Conservation (phyloP, 2,329 filamentous ascomycete species). For the Amauroascus verrucosus region DNA sequence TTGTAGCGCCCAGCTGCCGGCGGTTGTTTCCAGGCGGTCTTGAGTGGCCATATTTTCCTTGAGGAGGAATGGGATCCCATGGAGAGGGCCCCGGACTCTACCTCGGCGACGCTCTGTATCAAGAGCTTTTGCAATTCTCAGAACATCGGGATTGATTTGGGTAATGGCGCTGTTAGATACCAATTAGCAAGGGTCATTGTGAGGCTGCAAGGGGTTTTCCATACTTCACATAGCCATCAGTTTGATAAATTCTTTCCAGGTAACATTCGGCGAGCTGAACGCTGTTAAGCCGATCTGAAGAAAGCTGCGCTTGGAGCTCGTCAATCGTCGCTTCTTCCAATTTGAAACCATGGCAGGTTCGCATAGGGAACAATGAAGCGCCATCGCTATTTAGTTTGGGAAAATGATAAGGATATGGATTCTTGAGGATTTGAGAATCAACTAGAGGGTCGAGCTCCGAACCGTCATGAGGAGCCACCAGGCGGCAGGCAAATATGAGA, state of each 20-base stretch:
- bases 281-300: conserved; percentile 45
- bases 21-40: conserved; percentile 64
- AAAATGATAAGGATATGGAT: conserved; percentile 31
- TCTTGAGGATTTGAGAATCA: conserved; percentile 26
- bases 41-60: conserved; percentile 64
- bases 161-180: conserved; percentile 37
- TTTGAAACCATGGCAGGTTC: conserved; percentile 47
- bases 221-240: conserved; percentile 55
- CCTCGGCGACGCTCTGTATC: conserved; percentile 53
- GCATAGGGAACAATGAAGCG: conserved; percentile 49
- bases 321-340: conserved; percentile 63
- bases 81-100: conserved; percentile 51
- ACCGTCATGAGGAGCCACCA: background rate
- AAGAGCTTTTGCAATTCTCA: conserved; percentile 50
- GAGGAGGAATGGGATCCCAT: conserved; percentile 64
- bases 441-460: conserved; percentile 21
- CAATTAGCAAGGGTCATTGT: background rate
- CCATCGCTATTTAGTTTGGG: conserved; percentile 28
- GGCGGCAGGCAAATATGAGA: conserved; percentile 19
- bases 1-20: conserved; percentile 57
- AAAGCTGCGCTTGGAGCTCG: conserved; percentile 52
- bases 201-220: conserved; percentile 6
- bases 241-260: conserved; percentile 50
- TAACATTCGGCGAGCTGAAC: conserved; percentile 54
- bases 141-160: conserved; percentile 57